These are phyloP conservation scores for Akanthomyces muscarius DNA, from an alignment of 2,329 filamentous ascomycete species.

Conservation along the genomic window DNA sequence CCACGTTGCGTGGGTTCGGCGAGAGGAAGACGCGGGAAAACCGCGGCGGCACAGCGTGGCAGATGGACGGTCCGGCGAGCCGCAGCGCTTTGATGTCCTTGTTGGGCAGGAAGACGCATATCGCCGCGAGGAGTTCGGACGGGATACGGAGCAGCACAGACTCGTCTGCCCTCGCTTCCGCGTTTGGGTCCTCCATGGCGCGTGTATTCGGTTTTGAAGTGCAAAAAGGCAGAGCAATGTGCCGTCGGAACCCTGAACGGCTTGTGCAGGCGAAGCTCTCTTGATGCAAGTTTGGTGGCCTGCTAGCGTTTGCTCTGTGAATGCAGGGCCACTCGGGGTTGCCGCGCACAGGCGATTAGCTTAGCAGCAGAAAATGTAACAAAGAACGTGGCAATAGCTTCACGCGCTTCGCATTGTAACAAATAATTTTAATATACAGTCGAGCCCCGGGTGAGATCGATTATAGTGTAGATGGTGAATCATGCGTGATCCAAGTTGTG, in stretches of 20 bases:
- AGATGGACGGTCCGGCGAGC: neutral
- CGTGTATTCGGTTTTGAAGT: neutral
- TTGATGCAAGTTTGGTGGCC: no score
- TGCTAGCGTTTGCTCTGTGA: no score
- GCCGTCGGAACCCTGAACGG: no score
- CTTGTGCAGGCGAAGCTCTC: neutral
- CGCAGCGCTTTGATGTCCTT: constrained; percentile 8
- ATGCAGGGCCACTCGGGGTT: no score
- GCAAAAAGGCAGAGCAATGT: no score
- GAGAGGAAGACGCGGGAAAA: constrained; percentile 35
- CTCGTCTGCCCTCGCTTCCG: neutral
- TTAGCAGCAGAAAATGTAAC: no score
- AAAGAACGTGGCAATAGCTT: no score
- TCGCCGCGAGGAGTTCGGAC: neutral
- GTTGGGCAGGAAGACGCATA: constrained; percentile 2
- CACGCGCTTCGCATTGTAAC: no score
- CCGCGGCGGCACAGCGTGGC: neutral
- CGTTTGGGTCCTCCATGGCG: neutral
- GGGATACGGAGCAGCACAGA: neutral
- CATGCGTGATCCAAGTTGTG: neutral
- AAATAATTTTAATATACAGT: no score
- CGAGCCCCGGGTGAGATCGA: neutral
- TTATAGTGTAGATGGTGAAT: neutral
- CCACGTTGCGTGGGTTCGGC: constrained; percentile 35
- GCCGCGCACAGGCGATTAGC: no score